Evolutionary conservation across 1,139 yeast genomes (phyloP).

Genomic region (Pichia sp.): DNA sequence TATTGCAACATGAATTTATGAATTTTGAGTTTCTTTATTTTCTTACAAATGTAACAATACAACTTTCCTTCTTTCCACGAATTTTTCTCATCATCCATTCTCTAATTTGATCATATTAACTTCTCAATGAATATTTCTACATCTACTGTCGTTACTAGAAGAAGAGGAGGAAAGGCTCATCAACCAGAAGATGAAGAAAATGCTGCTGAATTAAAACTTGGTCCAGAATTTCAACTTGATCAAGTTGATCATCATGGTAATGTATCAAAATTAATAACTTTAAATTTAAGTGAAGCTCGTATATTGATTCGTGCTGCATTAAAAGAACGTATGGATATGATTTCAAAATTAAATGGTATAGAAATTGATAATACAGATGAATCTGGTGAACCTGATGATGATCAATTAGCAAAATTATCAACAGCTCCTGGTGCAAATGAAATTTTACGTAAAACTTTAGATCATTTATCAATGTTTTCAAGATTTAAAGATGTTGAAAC

Average conservation of each 20-base stretch:
- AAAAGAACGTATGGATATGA: constrained; percentile 55
- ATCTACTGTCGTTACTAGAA: constrained; percentile 77
- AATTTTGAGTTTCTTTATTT: no score
- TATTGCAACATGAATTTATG: no score
- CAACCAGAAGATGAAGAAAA: constrained; percentile 83
- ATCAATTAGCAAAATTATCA: constrained; percentile 60
- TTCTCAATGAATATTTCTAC: constrained; percentile 74
- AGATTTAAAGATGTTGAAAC: constrained; percentile 89
- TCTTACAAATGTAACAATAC: no score
- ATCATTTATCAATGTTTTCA: constrained; percentile 78
- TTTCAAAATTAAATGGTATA: constrained; percentile 35
- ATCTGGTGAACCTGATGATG: constrained; percentile 59
- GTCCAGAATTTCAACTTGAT: constrained; percentile 81
- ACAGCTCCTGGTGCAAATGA: constrained; percentile 55
- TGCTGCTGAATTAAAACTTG: constrained; percentile 77
- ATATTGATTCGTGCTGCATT: constrained; percentile 85
- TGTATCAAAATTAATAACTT: constrained; percentile 69
- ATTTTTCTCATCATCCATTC: no score
- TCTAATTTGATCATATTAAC: no score
- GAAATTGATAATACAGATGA: constrained; percentile 29
- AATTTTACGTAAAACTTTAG: constrained; percentile 86
- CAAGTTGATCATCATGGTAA: constrained; percentile 80
- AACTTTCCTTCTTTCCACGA: no score
- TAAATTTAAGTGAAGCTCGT: constrained; percentile 85
- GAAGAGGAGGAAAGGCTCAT: constrained; percentile 56